These are phyloP conservation scores for Phaeosphaeria sp. DNA, from an alignment of 2,329 filamentous ascomycete species.

Conservation along the genomic window DNA sequence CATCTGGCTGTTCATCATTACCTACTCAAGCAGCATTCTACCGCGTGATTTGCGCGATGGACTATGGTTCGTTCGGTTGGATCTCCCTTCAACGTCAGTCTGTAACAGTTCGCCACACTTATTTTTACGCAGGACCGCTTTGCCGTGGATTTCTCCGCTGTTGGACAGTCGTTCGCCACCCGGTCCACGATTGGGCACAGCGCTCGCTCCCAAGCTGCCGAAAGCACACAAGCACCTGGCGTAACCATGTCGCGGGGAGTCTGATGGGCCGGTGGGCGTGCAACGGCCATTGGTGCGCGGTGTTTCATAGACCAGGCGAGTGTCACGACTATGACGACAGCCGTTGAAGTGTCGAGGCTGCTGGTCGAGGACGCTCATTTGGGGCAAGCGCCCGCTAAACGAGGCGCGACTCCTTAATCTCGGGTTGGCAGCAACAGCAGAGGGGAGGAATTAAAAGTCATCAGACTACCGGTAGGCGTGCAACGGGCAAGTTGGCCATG, in stretches of 20 bases:
- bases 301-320: constrained; percentile 22
- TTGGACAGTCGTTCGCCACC: constrained; percentile 16
- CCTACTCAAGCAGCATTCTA: constrained; percentile 19
- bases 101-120: constrained; percentile 39
- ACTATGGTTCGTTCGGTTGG: constrained; percentile 21
- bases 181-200: constrained; percentile 19
- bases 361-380: constrained; percentile 20
- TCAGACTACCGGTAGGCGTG: constrained; percentile 26
- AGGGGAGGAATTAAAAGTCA: constrained; percentile 21
- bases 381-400: constrained; percentile 37
- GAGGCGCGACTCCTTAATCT: constrained; percentile 50
- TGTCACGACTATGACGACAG: constrained; percentile 26
- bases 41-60: constrained; percentile 37
- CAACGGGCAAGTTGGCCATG: constrained; percentile 32
- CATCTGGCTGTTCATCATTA: constrained; percentile 22
- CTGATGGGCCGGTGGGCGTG: constrained; percentile 10
- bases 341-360: constrained; percentile 17
- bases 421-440: constrained; percentile 35
- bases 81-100: constrained; percentile 21
- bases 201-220: constrained; percentile 12
- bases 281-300: constrained; percentile 2
- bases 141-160: constrained; percentile 21
- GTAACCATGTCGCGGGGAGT: background rate
- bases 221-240: constrained; percentile 1
- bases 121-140: constrained; percentile 31